Conservation (phyloP, 352 stramenopile species). For the Plasmopara halstedii region DNA sequence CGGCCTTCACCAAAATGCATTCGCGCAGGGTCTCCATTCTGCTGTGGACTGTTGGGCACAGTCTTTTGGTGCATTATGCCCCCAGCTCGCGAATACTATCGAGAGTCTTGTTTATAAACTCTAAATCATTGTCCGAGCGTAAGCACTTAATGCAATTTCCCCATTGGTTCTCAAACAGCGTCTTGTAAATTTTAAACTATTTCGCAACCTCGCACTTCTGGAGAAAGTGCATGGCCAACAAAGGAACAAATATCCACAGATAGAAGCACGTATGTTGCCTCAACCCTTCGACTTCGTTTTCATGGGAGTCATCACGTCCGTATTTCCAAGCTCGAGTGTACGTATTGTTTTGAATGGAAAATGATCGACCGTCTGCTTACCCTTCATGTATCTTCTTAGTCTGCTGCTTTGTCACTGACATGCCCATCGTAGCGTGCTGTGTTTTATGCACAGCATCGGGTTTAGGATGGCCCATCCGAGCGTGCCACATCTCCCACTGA, state of each 20-base stretch:
- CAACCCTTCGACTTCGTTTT: neutral
- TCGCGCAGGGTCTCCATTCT: neutral
- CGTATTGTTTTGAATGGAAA: neutral
- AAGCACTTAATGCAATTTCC: neutral
- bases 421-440: too few species aligned
- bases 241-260: too few species aligned
- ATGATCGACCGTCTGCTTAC: neutral
- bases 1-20: neutral
- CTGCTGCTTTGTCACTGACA: neutral
- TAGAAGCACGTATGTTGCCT: neutral
- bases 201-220: neutral
- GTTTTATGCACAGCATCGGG: too few species aligned
- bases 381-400: neutral
- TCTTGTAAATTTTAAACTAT: neutral
- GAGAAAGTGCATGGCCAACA: too few species aligned
- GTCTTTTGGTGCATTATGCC: neutral
- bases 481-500: too few species aligned
- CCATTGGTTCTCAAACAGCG: neutral
- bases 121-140: neutral
- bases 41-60: neutral
- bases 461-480: too few species aligned
- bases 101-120: neutral
- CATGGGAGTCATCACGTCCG: neutral
- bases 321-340: neutral
- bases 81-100: neutral